Conservation (phyloP, 805 yeast species). For the Candida corydali region DNA sequence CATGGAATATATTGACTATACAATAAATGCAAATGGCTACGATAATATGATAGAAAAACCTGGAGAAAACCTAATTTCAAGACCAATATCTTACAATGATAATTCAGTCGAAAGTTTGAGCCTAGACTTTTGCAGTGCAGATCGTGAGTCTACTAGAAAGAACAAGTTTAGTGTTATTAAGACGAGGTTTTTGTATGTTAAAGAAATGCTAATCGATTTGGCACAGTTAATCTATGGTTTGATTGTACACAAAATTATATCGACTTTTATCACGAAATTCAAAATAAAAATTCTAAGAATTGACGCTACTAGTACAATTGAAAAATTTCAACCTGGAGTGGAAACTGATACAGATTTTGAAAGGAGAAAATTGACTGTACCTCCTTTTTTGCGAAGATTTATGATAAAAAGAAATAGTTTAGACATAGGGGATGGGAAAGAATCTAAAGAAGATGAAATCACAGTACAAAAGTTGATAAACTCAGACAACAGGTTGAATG, state of each 20-base stretch:
- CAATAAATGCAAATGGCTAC: constrained; percentile 17
- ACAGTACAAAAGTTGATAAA: no score
- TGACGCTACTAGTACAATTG: constrained; percentile 6
- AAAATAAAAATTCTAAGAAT: neutral
- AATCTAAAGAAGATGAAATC: constrained; percentile 9
- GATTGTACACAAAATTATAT: constrained; percentile 12
- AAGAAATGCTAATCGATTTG: constrained; percentile 16
- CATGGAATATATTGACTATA: neutral
- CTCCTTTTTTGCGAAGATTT: constrained; percentile 25
- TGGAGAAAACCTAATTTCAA: constrained; percentile 16
- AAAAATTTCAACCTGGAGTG: constrained; percentile 9
- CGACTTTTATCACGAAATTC: constrained; percentile 7
- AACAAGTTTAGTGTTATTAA: constrained; percentile 21
- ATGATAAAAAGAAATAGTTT: constrained; percentile 19
- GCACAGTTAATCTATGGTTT: constrained; percentile 20
- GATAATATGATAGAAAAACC: constrained; percentile 28
- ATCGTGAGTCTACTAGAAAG: no score
- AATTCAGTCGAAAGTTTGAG: neutral
- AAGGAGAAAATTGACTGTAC: constrained; percentile 16
- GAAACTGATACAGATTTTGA: constrained; percentile 16
- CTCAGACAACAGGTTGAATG: no score
- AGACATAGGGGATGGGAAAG: no score
- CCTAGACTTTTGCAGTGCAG: constrained; percentile 6
- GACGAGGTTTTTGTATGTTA: constrained; percentile 17
- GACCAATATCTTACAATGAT: no score